Evolutionary conservation across 83 land plant species (phyloP).

Genomic region (Diphasiastrum complanatum): DNA sequence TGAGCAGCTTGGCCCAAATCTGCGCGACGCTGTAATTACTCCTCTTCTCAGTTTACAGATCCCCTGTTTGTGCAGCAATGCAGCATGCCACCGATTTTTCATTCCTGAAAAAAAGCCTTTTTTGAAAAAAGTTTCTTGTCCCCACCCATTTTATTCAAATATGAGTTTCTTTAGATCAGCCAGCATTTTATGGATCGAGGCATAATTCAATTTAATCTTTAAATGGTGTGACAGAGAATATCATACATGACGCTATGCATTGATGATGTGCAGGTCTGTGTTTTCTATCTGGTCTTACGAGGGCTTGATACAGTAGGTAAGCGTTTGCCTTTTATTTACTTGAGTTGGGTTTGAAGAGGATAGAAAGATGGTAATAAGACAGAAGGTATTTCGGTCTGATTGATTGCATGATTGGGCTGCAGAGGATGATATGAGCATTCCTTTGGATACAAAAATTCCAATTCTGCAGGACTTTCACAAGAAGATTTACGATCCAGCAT

Average conservation of each 20-base stretch:
- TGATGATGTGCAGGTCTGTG: constrained; percentile 29
- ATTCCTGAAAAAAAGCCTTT: too few species aligned
- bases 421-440: constrained; percentile 97
- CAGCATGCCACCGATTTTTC: too few species aligned
- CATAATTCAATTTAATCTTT: too few species aligned
- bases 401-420: constrained; percentile 13
- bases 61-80: neutral
- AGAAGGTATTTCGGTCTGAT: neutral
- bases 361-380: neutral
- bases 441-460: constrained; percentile 65
- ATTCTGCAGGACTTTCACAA: constrained; percentile 60
- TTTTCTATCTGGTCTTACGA: constrained; percentile 90
- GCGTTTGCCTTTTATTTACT: constrained; percentile 18
- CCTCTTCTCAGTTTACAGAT: neutral
- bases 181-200: too few species aligned
- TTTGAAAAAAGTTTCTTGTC: too few species aligned
- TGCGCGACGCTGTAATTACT: constrained; percentile 65
- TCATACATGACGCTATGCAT: too few species aligned
- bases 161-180: too few species aligned
- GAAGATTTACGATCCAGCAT: constrained; percentile 67
- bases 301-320: constrained; percentile 96
- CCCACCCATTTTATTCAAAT: too few species aligned
- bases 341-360: too few species aligned
- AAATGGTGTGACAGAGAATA: too few species aligned
- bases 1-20: constrained; percentile 72